Base-by-base conservation (phyloP, 257 asterid species). In the Solanum neorickii region DNA sequence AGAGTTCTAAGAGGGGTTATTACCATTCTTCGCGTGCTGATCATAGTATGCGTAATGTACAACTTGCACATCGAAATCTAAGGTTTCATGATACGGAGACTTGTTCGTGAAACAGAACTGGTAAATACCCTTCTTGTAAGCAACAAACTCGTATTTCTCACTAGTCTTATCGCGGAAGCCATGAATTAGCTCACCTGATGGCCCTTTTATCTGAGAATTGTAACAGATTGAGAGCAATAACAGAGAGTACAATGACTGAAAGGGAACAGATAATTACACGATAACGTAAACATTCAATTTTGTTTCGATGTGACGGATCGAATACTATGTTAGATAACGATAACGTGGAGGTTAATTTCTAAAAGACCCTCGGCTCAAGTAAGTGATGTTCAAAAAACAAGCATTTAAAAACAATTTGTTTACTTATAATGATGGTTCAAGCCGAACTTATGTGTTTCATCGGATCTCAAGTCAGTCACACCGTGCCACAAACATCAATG, bases 1-100 rank as follows among this genome's bases (percentile, higher is more conserved):
- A 20, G 15, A 14, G 9, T 74, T 74, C 23, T 7, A 35, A 82
- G 27, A 14, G 31, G 5, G 39, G 25, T 9, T 73, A 87, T 89
- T 80, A 96, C 99, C 98, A 86, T 95, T 98, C 92, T 96, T 96
- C 78, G 98, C 99, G 88, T 96, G 99, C 90, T 95, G 95, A 12
- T 94, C 98, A 9, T 93, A 93, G 92, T 88, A 94, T n/a, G 91
- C 27, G 89, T 91, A 95, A 90, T 96, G 98, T 47, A 92, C 95
- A 82, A 97, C 94, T 83, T 93, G 96, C 60, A 96, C 94, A 86
- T 95, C 99, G 83, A 96, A 96, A 92, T 96, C 98, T 27, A 96
- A 46, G 56, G 98, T 94, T 88, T 94, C 98, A 84, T 93, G 98
- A 88, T 96, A 95, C 2, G 99, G 99, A 46, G 99, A 96, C 90